phyloP scores from a whole-genome alignment of 176 grass and related monocot species.

The Eleusine indica region DNA sequence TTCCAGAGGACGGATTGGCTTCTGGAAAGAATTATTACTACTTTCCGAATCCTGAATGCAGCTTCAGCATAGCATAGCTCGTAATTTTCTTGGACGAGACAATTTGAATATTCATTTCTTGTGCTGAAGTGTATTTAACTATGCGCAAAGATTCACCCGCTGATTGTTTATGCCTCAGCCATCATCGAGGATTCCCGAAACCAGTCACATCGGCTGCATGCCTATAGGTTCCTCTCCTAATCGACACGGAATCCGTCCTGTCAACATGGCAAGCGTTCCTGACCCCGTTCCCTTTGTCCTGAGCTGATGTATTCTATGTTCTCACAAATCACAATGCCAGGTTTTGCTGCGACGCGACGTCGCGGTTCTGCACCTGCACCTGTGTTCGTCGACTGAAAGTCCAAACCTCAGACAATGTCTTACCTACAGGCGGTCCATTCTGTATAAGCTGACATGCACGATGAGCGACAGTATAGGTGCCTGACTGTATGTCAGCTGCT shows the following conservation, averaged over 20 bases:
- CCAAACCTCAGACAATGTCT: neutral
- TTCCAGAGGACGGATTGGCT: neutral
- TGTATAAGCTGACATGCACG: neutral
- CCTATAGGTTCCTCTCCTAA: neutral
- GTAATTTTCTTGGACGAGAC: neutral
- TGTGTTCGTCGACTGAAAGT: constrained; percentile 18
- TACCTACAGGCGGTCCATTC: neutral
- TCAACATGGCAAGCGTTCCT: neutral
- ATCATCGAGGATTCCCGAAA: neutral
- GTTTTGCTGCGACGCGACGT: neutral
- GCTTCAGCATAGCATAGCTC: neutral
- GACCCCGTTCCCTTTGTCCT: neutral
- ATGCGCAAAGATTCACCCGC: neutral
- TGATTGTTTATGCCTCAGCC: neutral
- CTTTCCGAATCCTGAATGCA: neutral
- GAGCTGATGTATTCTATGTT: constrained; percentile 11
- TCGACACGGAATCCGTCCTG: neutral
- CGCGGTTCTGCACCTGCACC: neutral
- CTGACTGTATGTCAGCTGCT: neutral
- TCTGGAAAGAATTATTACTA: neutral
- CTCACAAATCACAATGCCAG: neutral
- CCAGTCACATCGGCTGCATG: neutral
- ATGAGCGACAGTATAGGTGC: neutral
- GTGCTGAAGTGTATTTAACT: neutral
- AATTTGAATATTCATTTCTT: neutral